phyloP scores from a whole-genome alignment of 345 rosid genomes.

The Gossypium turneri region DNA sequence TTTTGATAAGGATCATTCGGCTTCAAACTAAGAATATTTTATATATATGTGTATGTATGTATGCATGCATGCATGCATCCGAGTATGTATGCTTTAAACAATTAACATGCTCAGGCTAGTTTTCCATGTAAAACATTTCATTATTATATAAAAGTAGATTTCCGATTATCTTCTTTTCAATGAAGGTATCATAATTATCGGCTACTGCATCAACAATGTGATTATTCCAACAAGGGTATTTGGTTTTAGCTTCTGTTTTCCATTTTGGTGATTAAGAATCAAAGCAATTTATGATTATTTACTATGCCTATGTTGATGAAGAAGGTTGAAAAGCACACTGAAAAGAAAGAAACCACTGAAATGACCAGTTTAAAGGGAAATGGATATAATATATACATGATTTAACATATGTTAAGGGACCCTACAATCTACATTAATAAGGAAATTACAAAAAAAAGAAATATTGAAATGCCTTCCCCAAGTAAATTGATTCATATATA shows the following conservation, averaged over 20 bases:
- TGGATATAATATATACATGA: slow-evolving; percentile 23
- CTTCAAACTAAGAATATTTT: too few relatives aligned
- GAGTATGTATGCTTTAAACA: not conserved
- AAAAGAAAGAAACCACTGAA: slow-evolving; percentile 4
- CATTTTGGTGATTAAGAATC: not conserved
- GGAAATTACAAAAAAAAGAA: not conserved
- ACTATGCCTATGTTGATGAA: not conserved
- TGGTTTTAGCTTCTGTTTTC: not conserved
- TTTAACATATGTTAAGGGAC: slow-evolving; percentile 21
- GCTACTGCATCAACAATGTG: not conserved
- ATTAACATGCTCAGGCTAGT: not conserved
- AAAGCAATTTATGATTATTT: slow-evolving; percentile 1
- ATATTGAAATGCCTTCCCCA: slow-evolving; percentile 21
- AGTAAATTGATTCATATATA: slow-evolving; percentile 25
- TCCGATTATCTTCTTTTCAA: not conserved
- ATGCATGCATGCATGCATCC: too few relatives aligned
- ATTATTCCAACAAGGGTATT: not conserved
- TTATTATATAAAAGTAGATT: not conserved
- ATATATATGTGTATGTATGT: too few relatives aligned
- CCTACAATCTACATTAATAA: slow-evolving; percentile 17
- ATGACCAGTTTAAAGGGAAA: slow-evolving; percentile 15
- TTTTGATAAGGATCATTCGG: too few relatives aligned
- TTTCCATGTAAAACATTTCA: not conserved
- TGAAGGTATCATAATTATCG: not conserved
- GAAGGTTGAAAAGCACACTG: slow-evolving; percentile 1